These are phyloP conservation scores for Pseudofabraea citricarpa DNA, from an alignment of 2,329 filamentous ascomycete genomes.

Conservation along the genomic window DNA sequence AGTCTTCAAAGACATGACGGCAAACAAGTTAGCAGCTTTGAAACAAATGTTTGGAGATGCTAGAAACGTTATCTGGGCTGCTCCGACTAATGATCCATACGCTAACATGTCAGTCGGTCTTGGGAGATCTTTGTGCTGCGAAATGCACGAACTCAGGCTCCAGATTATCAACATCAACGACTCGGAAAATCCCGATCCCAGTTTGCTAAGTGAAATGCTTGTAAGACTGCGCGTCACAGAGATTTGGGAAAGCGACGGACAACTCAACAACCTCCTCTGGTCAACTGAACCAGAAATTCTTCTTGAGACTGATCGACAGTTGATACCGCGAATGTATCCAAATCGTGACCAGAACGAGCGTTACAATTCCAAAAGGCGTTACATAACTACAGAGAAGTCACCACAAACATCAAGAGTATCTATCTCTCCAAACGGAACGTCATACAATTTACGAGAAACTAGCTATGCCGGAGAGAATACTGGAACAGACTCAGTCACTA, in stretches of 20 bases:
- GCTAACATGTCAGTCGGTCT: constrained; percentile 14
- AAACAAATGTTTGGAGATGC: constrained; percentile 10
- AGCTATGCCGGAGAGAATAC: background rate
- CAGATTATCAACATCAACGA: constrained; percentile 15
- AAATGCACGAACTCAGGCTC: constrained; percentile 13
- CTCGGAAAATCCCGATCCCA: constrained; percentile 1
- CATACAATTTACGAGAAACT: background rate
- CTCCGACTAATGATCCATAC: constrained; percentile 9
- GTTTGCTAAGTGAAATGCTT: constrained; percentile 8
- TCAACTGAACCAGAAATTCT: constrained; percentile 14
- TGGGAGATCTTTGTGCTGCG: constrained; percentile 10
- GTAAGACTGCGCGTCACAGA: constrained; percentile 2
- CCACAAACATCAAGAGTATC: background rate
- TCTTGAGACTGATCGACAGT: constrained; percentile 6
- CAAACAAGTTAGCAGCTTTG: constrained; percentile 11
- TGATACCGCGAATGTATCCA: constrained; percentile 12
- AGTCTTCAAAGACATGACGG: constrained; percentile 12
- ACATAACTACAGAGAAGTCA: constrained; percentile 7
- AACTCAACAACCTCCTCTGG: constrained; percentile 7
- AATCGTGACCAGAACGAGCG: constrained; percentile 7
- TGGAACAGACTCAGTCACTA: background rate
- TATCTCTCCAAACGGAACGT: background rate
- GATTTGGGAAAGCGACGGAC: constrained; percentile 1
- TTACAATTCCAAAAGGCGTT: constrained; percentile 10
- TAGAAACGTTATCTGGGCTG: constrained; percentile 13